A percentile compares a stretch with the other conserved stretches of the same genome.
phyloP scores from a whole-genome alignment of 495 filamentous ascomycete genomes.

The Penicillium chermesinum region DNA sequence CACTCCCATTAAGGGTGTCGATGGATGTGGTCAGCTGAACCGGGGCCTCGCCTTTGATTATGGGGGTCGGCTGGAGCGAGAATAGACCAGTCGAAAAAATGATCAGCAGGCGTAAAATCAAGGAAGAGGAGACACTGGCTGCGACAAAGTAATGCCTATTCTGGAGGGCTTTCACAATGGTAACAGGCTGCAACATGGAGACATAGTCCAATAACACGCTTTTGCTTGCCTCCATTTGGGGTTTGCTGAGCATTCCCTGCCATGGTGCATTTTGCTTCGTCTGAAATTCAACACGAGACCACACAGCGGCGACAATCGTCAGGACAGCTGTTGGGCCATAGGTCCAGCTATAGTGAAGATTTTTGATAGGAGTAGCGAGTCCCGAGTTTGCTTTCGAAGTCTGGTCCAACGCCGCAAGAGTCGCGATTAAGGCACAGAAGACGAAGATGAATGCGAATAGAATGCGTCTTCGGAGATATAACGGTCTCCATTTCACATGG shows the following conservation, averaged over 20 bases:
- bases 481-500: not conserved
- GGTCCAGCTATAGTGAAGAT: not conserved
- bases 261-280: constrained; percentile 23
- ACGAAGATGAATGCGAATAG: not conserved
- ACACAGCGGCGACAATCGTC: constrained; percentile 19
- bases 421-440: not conserved
- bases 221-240: not conserved
- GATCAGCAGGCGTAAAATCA: not conserved
- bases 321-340: constrained; percentile 30
- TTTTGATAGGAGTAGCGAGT: not conserved
- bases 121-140: not conserved
- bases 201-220: not conserved
- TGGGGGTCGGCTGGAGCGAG: not conserved
- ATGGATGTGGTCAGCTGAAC: not conserved
- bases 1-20: not conserved
- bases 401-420: not conserved
- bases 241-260: not conserved
- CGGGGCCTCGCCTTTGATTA: not conserved
- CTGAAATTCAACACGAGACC: constrained; percentile 24
- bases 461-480: not conserved
- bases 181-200: not conserved
- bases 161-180: not conserved
- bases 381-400: not conserved
- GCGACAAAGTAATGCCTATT: not conserved
- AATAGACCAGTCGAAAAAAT: not conserved